These are phyloP conservation scores for Colletotrichum sp. DNA, from an alignment of 2,329 filamentous ascomycete genomes.

Conservation along the genomic window DNA sequence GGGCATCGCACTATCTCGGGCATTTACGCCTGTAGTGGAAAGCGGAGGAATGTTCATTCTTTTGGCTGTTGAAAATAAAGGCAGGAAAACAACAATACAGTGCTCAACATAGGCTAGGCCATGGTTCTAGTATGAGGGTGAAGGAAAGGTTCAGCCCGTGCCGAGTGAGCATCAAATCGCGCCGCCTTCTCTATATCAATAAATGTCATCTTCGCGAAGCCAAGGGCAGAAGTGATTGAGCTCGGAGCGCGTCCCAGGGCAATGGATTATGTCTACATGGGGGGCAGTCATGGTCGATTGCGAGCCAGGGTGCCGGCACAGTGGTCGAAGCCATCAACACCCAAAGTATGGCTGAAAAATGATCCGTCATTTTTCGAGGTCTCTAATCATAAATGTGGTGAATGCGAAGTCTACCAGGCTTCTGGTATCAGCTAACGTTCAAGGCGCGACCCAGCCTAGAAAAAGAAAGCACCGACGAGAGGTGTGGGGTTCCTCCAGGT, in stretches of 20 bases:
- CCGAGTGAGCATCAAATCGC: neutral
- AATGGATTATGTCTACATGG: neutral
- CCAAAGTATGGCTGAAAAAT: neutral
- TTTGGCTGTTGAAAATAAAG: neutral
- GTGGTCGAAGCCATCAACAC: neutral
- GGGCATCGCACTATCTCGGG: slow-evolving; percentile 28
- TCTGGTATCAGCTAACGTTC: neutral
- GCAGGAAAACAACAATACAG: neutral
- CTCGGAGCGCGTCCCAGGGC: neutral
- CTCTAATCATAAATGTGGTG: neutral
- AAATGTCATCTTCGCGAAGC: neutral
- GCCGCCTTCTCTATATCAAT: neutral
- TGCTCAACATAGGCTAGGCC: neutral
- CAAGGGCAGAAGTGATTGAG: neutral
- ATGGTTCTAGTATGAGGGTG: neutral
- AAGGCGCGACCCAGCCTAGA: neutral
- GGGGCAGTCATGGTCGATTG: neutral
- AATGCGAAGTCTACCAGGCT: neutral
- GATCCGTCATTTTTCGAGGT: neutral
- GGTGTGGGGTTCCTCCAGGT: neutral
- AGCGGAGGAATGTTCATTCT: neutral
- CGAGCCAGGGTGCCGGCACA: neutral
- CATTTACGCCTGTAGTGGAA: neutral
- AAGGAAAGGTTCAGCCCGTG: neutral
- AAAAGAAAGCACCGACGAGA: neutral